phyloP scores from a whole-genome alignment of 202 grass and related monocot species.

The Panicum hallii region DNA sequence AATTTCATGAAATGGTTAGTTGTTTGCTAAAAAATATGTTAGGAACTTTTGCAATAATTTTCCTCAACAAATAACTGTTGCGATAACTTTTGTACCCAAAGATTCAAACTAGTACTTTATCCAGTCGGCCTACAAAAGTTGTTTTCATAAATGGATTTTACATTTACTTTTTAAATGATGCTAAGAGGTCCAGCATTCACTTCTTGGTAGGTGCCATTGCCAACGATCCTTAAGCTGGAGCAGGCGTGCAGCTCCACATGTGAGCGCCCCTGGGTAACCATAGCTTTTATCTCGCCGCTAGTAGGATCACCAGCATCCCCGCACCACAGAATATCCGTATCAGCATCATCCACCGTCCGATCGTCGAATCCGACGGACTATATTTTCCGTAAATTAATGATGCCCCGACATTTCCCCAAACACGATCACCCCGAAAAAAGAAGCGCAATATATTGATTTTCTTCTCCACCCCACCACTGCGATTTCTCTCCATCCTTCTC shows the following conservation, averaged over 20 bases:
- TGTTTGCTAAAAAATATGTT: too few species aligned
- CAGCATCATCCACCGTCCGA: background rate
- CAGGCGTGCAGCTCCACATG: background rate
- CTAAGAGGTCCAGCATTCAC: background rate
- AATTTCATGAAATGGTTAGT: too few species aligned
- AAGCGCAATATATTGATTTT: conserved; percentile 42
- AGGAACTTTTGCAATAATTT: too few species aligned
- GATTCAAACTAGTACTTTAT: background rate
- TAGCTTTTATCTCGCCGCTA: conserved; percentile 13
- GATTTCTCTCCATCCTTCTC: conserved; percentile 43
- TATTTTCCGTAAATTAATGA: background rate
- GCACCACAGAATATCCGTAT: conserved; percentile 11
- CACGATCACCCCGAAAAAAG: background rate
- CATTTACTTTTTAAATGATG: background rate
- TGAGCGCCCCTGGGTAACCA: background rate
- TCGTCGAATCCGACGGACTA: background rate
- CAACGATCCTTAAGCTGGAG: background rate
- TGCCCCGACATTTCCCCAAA: conserved; percentile 19
- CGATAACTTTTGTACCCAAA: too few species aligned
- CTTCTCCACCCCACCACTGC: conserved; percentile 28
- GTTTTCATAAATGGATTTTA: background rate
- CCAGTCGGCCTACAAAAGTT: too few species aligned
- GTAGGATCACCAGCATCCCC: background rate
- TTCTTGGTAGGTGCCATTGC: background rate
- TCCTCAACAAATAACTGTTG: too few species aligned